Conservation (phyloP, 257 asterid species). For the Nemophila menziesii region DNA sequence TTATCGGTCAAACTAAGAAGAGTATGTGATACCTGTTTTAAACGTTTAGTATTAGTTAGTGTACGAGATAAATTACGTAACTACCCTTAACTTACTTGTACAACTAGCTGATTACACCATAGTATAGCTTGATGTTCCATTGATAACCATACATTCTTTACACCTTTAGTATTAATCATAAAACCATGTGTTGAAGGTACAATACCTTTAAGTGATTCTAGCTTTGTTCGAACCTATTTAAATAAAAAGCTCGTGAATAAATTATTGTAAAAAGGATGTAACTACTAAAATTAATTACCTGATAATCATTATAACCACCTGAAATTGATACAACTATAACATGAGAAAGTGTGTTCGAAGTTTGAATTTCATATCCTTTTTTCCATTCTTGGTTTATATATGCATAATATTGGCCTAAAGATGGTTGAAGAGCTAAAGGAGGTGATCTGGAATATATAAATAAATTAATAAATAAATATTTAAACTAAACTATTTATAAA, state of each 20-base stretch:
- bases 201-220: constrained; percentile 83
- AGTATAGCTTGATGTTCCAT: constrained; percentile 98
- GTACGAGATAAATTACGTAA: constrained; percentile 15
- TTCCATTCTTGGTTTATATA: constrained; percentile 77
- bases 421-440: constrained; percentile 87
- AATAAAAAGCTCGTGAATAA: constrained; percentile 13
- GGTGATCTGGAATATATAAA: constrained; percentile 55
- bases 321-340: constrained; percentile 75
- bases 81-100: constrained; percentile 76
- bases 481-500: not conserved
- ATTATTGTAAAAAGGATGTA: not conserved
- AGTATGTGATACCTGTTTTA: constrained; percentile 79
- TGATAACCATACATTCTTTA: constrained; percentile 89
- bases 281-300: constrained; percentile 36
- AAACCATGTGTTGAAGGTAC: constrained; percentile 93
- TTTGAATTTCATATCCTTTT: constrained; percentile 61
- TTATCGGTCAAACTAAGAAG: constrained; percentile 79
- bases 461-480: constrained; percentile 1
- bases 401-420: constrained; percentile 75
- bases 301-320: constrained; percentile 95
- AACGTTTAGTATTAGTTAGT: constrained; percentile 16
- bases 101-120: constrained; percentile 80
- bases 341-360: constrained; percentile 53
- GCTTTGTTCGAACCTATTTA: constrained; percentile 73
- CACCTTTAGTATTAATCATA: constrained; percentile 72